Evolutionary conservation across 352 stramenopile genomes (phyloP), one percentile per base, ranked within the genome.

Genomic region (Globisporangium nodosum): DNA sequence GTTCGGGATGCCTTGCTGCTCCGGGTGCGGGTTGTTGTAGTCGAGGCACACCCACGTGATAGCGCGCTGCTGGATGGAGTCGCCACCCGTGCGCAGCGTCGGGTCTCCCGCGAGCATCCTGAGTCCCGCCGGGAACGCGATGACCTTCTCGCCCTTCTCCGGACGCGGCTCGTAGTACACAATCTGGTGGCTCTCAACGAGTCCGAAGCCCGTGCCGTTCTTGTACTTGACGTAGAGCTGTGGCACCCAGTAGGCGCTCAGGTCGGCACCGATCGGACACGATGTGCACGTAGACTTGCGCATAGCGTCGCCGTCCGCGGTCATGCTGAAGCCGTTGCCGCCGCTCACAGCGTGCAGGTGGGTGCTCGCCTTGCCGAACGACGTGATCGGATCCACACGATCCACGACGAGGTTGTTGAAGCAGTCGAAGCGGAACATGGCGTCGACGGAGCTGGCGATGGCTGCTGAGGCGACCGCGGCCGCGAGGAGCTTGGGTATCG

Each of bases 371-470:
- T 52, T 56, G 2, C 67, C 71, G 3, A 52, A 52, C 27, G 50
- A 65, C 40, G 73, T 68, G 48, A 84, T 84, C 35, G 74, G 74
- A 40, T 84, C 71, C 15, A 73, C 67, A 39, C 74, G 71, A 53
- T 81, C 71, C 9, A 80, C 62, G 3, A 84, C 71, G 50, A 84
- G 61, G 61, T 84, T 77, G 63, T 81, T 84, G 58, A 74, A 74
- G 63, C 74, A 84, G 57, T 79, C 65, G 48, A 78, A 78, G 30
- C 70, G 70, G 42, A 78, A 78, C 70, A 78, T 75, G n/a, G 52
- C 61, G 16, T 51, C 24, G 1, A 21, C 39, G 3, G 56, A 51
- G 39, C 45, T 8, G 1, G 31, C 33, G 45, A 53, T 58, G 21
- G n/a, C 53, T 20, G 20, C 30, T 49, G 45, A 30, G 24, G 45